Evolutionary conservation across 768 basidiomycete species (phyloP).

Genomic region (Boletus reticulatus): DNA sequence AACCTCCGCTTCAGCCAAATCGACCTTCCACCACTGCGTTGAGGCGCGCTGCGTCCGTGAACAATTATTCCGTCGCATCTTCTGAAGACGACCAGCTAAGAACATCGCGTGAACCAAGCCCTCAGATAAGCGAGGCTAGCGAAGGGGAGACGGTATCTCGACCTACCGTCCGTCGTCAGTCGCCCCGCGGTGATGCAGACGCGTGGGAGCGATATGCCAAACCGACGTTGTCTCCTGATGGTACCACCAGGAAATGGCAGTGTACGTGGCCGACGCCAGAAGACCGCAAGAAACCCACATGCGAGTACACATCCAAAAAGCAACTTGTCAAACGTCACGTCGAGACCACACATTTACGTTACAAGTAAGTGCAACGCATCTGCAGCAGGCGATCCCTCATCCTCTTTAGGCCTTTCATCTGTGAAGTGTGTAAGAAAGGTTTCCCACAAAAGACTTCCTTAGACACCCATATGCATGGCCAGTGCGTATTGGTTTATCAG

Average conservation of each 20-base stretch:
- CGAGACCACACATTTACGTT: slow-evolving; percentile 57
- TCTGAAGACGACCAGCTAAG: slow-evolving; percentile 31
- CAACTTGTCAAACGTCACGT: slow-evolving; percentile 71
- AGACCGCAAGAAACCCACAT: slow-evolving; percentile 33
- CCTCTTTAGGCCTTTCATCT: slow-evolving; percentile 46
- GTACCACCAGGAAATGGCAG: slow-evolving; percentile 36
- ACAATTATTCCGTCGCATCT: slow-evolving; percentile 20
- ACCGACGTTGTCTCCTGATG: slow-evolving; percentile 32
- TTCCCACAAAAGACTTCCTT: slow-evolving; percentile 62
- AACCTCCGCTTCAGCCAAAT: slow-evolving; percentile 1
- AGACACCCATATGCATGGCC: slow-evolving; percentile 55
- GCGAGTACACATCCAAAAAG: slow-evolving; percentile 50
- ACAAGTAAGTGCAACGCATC: slow-evolving; percentile 45
- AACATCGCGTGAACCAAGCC: slow-evolving; percentile 30
- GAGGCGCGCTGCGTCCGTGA: slow-evolving; percentile 16
- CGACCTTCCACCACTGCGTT: slow-evolving; percentile 5
- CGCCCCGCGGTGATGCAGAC: slow-evolving; percentile 29
- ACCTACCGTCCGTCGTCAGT: slow-evolving; percentile 20
- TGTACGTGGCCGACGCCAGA: slow-evolving; percentile 41
- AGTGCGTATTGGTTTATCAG: slow-evolving; percentile 34
- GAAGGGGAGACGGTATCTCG: slow-evolving; percentile 20
- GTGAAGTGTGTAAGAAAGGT: slow-evolving; percentile 49
- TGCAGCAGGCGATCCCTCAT: slow-evolving; percentile 13
- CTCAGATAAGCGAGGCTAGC: slow-evolving; percentile 32
- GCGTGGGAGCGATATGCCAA: slow-evolving; percentile 35